Conservation (phyloP, 768 basidiomycete species). For the Tricholoma saponaceum region DNA sequence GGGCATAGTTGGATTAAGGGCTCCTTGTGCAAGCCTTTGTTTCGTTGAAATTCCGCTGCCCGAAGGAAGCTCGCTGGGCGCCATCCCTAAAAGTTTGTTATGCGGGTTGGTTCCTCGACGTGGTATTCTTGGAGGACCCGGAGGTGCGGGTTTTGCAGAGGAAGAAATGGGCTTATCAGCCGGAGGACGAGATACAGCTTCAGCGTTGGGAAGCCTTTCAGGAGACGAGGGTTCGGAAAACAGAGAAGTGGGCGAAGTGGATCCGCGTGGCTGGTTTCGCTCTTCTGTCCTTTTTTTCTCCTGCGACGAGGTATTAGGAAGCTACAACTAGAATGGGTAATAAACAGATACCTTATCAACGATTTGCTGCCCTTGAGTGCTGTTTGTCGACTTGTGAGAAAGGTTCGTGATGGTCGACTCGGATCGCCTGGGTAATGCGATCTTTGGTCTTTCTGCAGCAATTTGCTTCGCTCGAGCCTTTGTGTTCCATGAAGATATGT, state of each 20-base stretch:
- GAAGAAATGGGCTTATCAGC: neutral
- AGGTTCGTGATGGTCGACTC: neutral
- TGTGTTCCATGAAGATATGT: neutral
- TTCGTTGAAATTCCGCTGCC: constrained; percentile 46
- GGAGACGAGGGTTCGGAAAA: neutral
- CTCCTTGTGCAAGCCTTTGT: constrained; percentile 40
- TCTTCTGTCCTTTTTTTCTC: neutral
- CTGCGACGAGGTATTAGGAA: neutral
- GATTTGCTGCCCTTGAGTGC: neutral
- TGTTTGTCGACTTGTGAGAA: neutral
- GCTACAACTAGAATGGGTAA: neutral
- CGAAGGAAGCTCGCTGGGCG: constrained; percentile 10
- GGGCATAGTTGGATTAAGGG: constrained; percentile 31
- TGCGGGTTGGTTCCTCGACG: constrained; percentile 19
- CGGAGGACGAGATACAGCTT: neutral
- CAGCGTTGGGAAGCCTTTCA: neutral
- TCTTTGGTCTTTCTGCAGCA: neutral
- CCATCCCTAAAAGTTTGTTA: constrained; percentile 15
- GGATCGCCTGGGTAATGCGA: neutral
- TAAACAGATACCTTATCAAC: neutral
- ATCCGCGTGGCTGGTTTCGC: neutral
- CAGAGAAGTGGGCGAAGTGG: neutral
- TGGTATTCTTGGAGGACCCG: constrained; percentile 9
- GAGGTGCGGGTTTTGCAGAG: constrained; percentile 6
- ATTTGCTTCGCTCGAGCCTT: neutral